Evolutionary conservation across 768 basidiomycete species (phyloP).

Genomic region (Phlebiopsis flavidoalba): DNA sequence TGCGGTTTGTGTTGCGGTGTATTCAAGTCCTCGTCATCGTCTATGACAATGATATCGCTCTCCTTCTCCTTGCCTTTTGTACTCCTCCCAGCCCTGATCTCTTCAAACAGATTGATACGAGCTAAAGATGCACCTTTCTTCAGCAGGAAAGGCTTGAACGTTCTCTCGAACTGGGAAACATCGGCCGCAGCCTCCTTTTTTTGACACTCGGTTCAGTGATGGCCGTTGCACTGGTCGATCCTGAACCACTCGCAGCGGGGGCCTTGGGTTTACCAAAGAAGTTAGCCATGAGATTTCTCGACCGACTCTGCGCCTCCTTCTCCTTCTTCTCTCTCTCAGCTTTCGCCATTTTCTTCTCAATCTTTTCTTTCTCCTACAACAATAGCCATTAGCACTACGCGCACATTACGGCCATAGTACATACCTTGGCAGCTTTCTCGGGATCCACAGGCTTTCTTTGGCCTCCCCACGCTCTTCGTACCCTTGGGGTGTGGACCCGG

Average conservation of each 20-base stretch:
- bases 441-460: slow-evolving; percentile 51
- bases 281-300: slow-evolving; percentile 67
- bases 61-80: slow-evolving; percentile 20
- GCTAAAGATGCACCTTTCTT: slow-evolving; percentile 74
- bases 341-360: slow-evolving; percentile 64
- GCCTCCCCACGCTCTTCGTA: slow-evolving; percentile 28
- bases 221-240: slow-evolving; percentile 23
- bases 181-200: background rate
- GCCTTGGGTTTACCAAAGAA: slow-evolving; percentile 69
- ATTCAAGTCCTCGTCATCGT: slow-evolving; percentile 37
- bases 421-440: slow-evolving; percentile 56
- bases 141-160: slow-evolving; percentile 74
- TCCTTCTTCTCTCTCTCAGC: slow-evolving; percentile 69
- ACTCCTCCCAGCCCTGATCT: slow-evolving; percentile 23
- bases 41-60: slow-evolving; percentile 56
- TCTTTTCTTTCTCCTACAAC: slow-evolving; percentile 59
- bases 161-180: slow-evolving; percentile 66
- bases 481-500: slow-evolving; percentile 6
- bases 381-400: background rate
- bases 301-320: slow-evolving; percentile 66
- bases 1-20: slow-evolving; percentile 1
- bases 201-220: background rate
- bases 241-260: slow-evolving; percentile 1
- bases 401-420: background rate
- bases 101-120: slow-evolving; percentile 63